These are phyloP conservation scores for Candida endomychidarum DNA, from an alignment of 805 yeast genomes.

Conservation along the genomic window DNA sequence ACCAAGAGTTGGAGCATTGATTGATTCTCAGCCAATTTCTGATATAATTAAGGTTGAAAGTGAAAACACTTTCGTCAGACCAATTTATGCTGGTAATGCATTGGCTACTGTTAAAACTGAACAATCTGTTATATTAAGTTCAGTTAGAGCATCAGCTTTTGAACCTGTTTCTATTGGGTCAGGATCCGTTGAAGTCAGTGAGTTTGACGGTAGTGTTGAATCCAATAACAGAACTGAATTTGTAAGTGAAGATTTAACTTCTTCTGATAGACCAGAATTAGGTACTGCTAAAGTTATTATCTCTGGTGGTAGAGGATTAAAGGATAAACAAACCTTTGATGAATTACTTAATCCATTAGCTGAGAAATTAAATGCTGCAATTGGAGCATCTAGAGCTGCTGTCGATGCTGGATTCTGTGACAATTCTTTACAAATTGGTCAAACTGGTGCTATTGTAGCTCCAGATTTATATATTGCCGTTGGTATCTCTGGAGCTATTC, in stretches of 20 bases:
- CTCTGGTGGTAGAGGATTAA: conserved; percentile 93
- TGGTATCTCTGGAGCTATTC: conserved; percentile 96
- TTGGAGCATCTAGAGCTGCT: conserved; percentile 98
- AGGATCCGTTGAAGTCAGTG: conserved; percentile 48
- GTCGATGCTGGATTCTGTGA: conserved; percentile 96
- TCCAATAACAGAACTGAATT: conserved; percentile 52
- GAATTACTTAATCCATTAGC: conserved; percentile 79
- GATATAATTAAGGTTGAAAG: conserved; percentile 72
- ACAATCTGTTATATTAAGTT: conserved; percentile 65
- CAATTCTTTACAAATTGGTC: conserved; percentile 95
- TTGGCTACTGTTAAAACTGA: conserved; percentile 72
- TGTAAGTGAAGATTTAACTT: conserved; percentile 71
- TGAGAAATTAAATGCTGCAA: conserved; percentile 79
- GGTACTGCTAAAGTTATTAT: conserved; percentile 80
- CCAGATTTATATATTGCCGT: conserved; percentile 92
- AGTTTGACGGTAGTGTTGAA: conserved; percentile 39
- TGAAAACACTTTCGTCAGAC: conserved; percentile 78
- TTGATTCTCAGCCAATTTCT: conserved; percentile 85
- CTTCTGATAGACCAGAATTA: conserved; percentile 87
- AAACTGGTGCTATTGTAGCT: conserved; percentile 96
- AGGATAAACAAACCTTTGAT: conserved; percentile 85
- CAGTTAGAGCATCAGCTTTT: conserved; percentile 87
- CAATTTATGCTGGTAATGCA: conserved; percentile 96
- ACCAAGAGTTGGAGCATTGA: conserved; percentile 82
- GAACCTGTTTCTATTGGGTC: conserved; percentile 33